Base-by-base conservation (phyloP, 2,329 filamentous ascomycete genomes). In the Cercospora brassicicola region DNA sequence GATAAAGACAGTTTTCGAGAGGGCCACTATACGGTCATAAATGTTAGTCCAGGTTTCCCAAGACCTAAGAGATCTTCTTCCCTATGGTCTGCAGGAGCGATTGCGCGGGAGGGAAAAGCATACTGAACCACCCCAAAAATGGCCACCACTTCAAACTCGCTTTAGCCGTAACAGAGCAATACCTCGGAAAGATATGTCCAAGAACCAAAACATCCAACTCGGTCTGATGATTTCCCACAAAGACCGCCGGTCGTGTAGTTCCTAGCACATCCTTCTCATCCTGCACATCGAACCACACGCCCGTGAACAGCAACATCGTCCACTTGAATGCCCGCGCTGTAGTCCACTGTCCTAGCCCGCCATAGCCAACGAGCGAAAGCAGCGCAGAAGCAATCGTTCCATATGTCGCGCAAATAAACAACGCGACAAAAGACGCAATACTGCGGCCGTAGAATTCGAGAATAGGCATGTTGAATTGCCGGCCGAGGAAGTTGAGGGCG, bases 141-240 rank as follows among this genome's bases (percentile, higher is more conserved):
- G 95, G 95, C 39, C 91, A 83, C 70, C 86, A 88, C 79, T 90
- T 91, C 76, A 99, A 83, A 65, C 88, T 91, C 76, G 89, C 89
- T 86, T 99, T 99, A 57, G 94, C 94, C 26, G 94, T 97, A 68
- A 99, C 91, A 76, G 90, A 93, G 84, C 91, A 96, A 84, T 96
- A 93, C 76, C 88, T 89, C 59, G 95, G 95, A 82, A 97, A 98
- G 76, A 97, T 88, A 80, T 86, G 84, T 70, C 93, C 95, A 30
- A 99, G 87, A 88, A 97, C 91, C 68, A 97, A 86, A 48, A 99
- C 91, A 78, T 99, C 95, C 73, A 99, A 88, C 82, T 98, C 95
- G 18, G 81, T 84, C 85, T 99, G 95, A 82, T 99, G 95, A 81
- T 98, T 98, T 48, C 91, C 91, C 73, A 99, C 85, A 76, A 99